A percentile compares a stretch with the other conserved stretches of the same genome.
Evolutionary conservation across 495 filamentous ascomycete species (phyloP).

Genomic region (Hyaloscypha bicolor): DNA sequence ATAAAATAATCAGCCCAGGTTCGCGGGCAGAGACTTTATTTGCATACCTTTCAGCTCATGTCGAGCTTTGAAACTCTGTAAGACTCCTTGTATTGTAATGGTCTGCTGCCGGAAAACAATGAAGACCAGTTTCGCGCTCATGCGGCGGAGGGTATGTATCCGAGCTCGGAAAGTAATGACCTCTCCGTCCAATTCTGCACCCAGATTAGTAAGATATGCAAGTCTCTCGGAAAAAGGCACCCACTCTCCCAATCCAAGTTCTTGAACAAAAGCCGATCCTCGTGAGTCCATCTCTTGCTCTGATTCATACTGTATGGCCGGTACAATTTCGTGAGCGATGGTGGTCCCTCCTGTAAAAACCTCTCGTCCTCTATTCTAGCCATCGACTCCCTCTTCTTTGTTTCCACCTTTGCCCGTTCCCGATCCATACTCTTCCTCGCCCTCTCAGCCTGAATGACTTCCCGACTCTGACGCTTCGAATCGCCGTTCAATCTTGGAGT

Average conservation of each 20-base stretch:
- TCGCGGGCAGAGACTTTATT: background rate
- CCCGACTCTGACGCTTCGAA: constrained; percentile 42
- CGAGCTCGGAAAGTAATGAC: constrained; percentile 80
- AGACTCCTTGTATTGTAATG: constrained; percentile 83
- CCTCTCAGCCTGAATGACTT: constrained; percentile 55
- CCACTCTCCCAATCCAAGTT: constrained; percentile 29
- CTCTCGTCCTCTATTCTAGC: constrained; percentile 57
- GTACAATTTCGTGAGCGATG: constrained; percentile 37
- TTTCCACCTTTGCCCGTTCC: constrained; percentile 48
- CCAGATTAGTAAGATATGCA: constrained; percentile 6
- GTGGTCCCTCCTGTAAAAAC: constrained; percentile 53
- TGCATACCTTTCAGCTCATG: constrained; percentile 35
- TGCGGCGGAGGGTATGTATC: constrained; percentile 78
- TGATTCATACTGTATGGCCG: constrained; percentile 35
- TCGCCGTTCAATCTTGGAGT: constrained; percentile 44
- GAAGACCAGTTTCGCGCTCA: constrained; percentile 89
- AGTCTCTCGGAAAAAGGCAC: constrained; percentile 5
- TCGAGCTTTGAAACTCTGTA: constrained; percentile 56
- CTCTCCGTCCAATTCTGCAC: constrained; percentile 51
- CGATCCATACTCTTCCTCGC: constrained; percentile 51
- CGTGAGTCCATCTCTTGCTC: constrained; percentile 32
- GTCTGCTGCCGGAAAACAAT: constrained; percentile 53
- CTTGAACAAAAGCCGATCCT: constrained; percentile 31
- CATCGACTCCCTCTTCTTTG: constrained; percentile 46
- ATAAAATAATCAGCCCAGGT: background rate